phyloP scores from a whole-genome alignment of 78 protist species.

The Salpingoeca rosetta region DNA sequence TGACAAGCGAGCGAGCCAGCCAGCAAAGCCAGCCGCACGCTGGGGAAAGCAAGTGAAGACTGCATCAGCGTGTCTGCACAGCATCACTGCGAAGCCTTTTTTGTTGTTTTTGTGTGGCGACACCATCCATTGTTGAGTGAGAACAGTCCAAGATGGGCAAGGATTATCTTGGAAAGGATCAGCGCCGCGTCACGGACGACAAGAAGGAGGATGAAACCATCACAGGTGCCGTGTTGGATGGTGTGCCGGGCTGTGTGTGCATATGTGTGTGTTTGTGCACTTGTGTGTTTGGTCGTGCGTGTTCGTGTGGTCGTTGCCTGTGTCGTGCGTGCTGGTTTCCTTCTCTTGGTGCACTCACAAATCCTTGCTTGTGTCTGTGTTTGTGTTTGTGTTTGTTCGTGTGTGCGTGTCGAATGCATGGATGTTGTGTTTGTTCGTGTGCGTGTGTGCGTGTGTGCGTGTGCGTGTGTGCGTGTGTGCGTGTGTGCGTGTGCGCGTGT shows the following conservation, averaged over 20 bases:
- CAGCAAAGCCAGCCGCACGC: no score
- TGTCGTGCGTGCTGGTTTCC: no score
- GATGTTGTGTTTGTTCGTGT: no score
- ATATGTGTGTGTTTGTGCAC: background rate
- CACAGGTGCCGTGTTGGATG: background rate
- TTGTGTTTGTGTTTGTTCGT: no score
- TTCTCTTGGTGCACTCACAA: no score
- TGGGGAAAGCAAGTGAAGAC: no score
- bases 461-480: no score
- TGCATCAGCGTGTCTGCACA: background rate
- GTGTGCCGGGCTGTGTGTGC: background rate
- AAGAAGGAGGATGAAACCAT: slow-evolving; percentile 16
- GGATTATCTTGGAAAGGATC: slow-evolving; percentile 38
- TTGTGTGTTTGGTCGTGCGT: no score
- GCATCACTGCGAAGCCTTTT: background rate
- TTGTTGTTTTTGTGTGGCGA: background rate
- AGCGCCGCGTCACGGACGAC: slow-evolving; percentile 23
- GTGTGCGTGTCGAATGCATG: no score
- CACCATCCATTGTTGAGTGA: background rate
- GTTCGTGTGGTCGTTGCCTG: no score
- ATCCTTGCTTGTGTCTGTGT: no score
- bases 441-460: no score
- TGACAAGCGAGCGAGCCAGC: background rate
- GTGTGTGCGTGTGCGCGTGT: background rate
- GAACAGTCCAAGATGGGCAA: background rate